These are phyloP conservation scores for Phytophthora sansomeana DNA, from an alignment of 352 stramenopile species.

Conservation along the genomic window DNA sequence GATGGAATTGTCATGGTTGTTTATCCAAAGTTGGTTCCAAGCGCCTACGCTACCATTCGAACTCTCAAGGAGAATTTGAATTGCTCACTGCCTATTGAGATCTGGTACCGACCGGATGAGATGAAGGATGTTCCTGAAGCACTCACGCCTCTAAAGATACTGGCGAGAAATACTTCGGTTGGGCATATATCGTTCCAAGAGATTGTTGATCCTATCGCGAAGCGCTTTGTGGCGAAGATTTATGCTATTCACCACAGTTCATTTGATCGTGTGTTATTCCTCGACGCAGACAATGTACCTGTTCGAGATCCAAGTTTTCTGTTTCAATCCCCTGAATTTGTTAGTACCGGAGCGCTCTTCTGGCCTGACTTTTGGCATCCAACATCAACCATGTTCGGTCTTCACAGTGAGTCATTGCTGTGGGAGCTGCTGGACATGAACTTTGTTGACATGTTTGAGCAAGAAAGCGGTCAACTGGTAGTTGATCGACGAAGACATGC, in stretches of 20 bases:
- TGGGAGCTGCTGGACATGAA: conserved; percentile 59
- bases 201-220: conserved; percentile 38
- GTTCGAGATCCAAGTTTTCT: conserved; percentile 57
- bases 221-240: conserved; percentile 60
- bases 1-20: conserved; percentile 63
- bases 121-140: conserved; percentile 18
- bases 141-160: conserved; percentile 23
- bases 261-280: conserved; percentile 53
- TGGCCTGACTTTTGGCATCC: conserved; percentile 40
- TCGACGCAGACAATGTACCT: conserved; percentile 65
- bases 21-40: conserved; percentile 55
- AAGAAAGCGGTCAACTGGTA: conserved; percentile 67
- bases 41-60: conserved; percentile 35
- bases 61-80: conserved; percentile 34
- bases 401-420: conserved; percentile 30
- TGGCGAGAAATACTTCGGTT: conserved; percentile 22
- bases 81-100: conserved; percentile 59
- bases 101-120: conserved; percentile 62
- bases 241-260: conserved; percentile 52
- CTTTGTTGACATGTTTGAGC: conserved; percentile 72
- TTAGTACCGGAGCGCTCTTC: conserved; percentile 23
- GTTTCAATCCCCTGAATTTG: conserved; percentile 39
- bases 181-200: conserved; percentile 29
- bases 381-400: conserved; percentile 35
- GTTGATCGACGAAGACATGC: conserved; percentile 46